Evolutionary conservation across 2,329 filamentous ascomycete genomes (phyloP), one percentile per base, ranked within the genome.

Genomic region (Calonectria pseudoturangicola): DNA sequence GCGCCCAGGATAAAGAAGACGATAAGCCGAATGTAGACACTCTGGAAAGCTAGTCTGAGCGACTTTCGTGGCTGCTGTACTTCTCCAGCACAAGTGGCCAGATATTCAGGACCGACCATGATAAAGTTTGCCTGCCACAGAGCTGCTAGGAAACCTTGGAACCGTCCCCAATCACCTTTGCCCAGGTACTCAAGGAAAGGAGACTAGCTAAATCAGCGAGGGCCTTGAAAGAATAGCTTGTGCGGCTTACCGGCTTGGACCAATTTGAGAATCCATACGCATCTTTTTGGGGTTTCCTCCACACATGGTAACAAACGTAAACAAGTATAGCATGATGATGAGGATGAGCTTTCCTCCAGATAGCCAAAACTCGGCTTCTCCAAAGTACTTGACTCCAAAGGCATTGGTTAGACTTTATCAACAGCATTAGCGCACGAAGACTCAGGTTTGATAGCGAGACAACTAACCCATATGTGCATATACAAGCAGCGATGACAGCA

Each of bases 1-100:
- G 90, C 90, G 5, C 91, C 91, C 2, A 93, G 87, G 27, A 93
- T 88, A 83, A 93, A 94, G 83, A 94, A 94, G 1, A 89, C 79
- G 21, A 75, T 25, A 39, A 77, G 68, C 18, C 72, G 73, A 25
- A 33, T 93, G 10, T 87, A 89, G 81, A 91, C 91, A 54, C 86
- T 71, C 28, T 71, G 68, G 21, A 71, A 87, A 9, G 89, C 89
- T 2, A 73, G 62, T 4, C 91, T 91, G 80, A 94, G 87, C 27
- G 89, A 87, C 6, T 81, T 83, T 4, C 90, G 87, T 0, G 91
- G 91, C 70, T 91, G 89, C 70, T 91, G 84, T 0, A 90, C 87
- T 81, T 93, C 91, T 48, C 91, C 92, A n/a, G 93, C 91, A 0
- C 92, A 93, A 70, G 88, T 89, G 18, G 85, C 83, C 33, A 92